Evolutionary conservation across 2,329 filamentous ascomycete genomes (phyloP).

Genomic region (Xylaria sp.): DNA sequence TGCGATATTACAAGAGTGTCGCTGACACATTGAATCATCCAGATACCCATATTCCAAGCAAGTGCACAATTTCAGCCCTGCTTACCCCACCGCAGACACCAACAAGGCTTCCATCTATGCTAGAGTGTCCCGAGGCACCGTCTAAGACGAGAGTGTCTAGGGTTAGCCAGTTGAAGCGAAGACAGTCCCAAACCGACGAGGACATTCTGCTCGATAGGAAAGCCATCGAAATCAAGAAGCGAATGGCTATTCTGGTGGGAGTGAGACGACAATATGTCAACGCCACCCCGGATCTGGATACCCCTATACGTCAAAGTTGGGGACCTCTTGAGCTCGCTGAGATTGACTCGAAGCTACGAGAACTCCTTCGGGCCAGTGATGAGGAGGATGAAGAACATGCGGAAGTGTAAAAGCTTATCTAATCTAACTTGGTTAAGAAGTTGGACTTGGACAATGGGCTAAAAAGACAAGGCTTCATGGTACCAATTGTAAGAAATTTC

Average conservation of each 20-base stretch:
- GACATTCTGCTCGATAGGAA: slow-evolving; percentile 23
- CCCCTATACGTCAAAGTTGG: slow-evolving; percentile 31
- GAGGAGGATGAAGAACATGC: neutral
- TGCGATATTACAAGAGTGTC: slow-evolving; percentile 15
- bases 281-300: neutral
- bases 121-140: slow-evolving; percentile 25
- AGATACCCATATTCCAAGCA: neutral
- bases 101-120: neutral
- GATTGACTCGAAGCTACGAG: slow-evolving; percentile 5
- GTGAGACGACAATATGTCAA: neutral
- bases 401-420: neutral
- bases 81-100: slow-evolving; percentile 8
- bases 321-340: slow-evolving; percentile 22
- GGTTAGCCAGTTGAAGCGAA: neutral
- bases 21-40: neutral
- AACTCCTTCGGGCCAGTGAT: neutral
- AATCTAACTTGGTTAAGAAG: neutral
- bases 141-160: neutral
- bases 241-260: no score
- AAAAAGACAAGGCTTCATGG: neutral
- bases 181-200: neutral
- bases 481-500: no score
- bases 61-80: neutral
- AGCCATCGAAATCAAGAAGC: neutral
- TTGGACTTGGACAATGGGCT: neutral